Conservation (phyloP, 2,329 filamentous ascomycete species). For the Pestalotiopsis sp. region DNA sequence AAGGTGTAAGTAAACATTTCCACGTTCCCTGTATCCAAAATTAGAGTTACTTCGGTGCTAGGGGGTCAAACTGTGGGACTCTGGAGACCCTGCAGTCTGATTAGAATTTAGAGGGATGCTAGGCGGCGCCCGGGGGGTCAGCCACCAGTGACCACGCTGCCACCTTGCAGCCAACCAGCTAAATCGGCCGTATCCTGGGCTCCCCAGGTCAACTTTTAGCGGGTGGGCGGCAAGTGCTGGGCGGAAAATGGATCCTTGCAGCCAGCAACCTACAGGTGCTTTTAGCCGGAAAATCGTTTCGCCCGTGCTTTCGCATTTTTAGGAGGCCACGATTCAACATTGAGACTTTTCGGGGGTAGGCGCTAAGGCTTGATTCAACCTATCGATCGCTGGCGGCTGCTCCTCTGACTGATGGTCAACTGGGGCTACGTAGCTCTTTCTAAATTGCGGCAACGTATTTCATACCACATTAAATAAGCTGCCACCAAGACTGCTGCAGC, state of each 20-base stretch:
- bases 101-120: too few species aligned
- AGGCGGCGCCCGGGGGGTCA: too few species aligned
- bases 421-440: slow-evolving; percentile 12
- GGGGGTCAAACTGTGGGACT: neutral
- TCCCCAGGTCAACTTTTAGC: too few species aligned
- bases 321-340: slow-evolving; percentile 13
- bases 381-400: neutral
- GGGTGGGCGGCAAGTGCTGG: too few species aligned
- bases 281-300: slow-evolving; percentile 11
- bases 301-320: slow-evolving; percentile 1
- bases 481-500: neutral
- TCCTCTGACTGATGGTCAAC: neutral
- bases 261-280: neutral
- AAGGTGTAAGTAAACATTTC: neutral
- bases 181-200: too few species aligned
- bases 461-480: neutral
- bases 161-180: too few species aligned
- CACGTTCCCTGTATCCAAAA: too few species aligned
- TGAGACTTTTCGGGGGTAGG: neutral
- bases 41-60: neutral
- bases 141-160: too few species aligned
- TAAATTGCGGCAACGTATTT: slow-evolving; percentile 4
- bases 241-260: neutral
- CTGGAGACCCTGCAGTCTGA: neutral
- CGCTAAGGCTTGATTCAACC: neutral